Evolutionary conservation across 148 eudicot species (phyloP).

Genomic region (Mesembryanthemum crystallinum): DNA sequence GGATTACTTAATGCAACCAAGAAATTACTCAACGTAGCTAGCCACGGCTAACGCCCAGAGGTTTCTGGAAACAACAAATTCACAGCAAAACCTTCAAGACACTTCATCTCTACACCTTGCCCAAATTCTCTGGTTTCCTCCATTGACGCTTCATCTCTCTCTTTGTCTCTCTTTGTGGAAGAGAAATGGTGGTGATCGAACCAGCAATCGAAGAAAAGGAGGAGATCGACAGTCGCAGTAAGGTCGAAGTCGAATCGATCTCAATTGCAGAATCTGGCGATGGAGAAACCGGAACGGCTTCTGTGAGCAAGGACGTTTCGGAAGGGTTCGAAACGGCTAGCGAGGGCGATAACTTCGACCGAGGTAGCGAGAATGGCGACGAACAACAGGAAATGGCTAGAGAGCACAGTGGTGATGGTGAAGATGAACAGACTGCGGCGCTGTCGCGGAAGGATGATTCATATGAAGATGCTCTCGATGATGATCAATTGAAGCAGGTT

Average conservation of each 20-base stretch:
- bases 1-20: too few species aligned
- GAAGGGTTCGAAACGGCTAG: slow-evolving; percentile 91
- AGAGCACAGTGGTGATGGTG: slow-evolving; percentile 22
- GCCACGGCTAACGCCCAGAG: too few species aligned
- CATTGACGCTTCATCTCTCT: neutral
- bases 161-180: neutral
- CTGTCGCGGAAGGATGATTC: slow-evolving; percentile 28
- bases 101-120: neutral
- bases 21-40: too few species aligned
- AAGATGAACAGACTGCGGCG: neutral
- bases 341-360: slow-evolving; percentile 44
- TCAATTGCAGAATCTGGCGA: neutral
- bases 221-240: neutral
- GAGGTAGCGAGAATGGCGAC: slow-evolving; percentile 28
- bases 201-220: slow-evolving; percentile 29
- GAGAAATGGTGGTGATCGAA: slow-evolving; percentile 50
- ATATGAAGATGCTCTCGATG: slow-evolving; percentile 36
- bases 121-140: too few species aligned
- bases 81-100: neutral
- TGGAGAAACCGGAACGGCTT: slow-evolving; percentile 18
- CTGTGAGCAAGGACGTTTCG: slow-evolving; percentile 36
- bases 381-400: too few species aligned
- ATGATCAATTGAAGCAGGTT: slow-evolving; percentile 51
- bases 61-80: too few species aligned
- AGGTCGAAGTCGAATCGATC: neutral